Evolutionary conservation across 1,284 basidiomycete genomes (phyloP).

Genomic region (Cryptococcus floricola): DNA sequence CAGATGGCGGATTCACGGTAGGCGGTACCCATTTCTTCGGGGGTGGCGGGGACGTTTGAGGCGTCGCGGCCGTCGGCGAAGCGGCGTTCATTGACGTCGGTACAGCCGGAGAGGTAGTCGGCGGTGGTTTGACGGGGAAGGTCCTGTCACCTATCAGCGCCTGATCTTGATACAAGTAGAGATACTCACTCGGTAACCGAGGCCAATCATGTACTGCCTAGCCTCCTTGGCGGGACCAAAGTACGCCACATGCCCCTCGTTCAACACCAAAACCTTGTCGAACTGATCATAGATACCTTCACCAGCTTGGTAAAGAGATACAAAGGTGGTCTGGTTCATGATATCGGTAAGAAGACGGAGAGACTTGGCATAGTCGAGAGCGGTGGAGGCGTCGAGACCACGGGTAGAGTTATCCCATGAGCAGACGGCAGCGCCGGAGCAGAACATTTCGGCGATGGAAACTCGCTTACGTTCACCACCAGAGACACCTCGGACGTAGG

Average conservation of each 20-base stretch:
- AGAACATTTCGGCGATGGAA: conserved; percentile 59
- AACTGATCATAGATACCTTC: conserved; percentile 64
- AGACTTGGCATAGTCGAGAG: conserved; percentile 58
- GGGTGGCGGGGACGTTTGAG: conserved; percentile 65
- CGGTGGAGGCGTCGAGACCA: conserved; percentile 60
- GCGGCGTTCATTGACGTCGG: conserved; percentile 79
- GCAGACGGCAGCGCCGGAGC: conserved; percentile 47
- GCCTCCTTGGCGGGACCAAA: conserved; percentile 56
- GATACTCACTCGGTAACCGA: conserved; percentile 49
- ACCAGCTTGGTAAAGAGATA: conserved; percentile 59
- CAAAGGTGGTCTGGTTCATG: conserved; percentile 50
- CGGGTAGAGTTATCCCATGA: conserved; percentile 59
- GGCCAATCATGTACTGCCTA: conserved; percentile 53
- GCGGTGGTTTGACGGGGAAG: conserved; percentile 52
- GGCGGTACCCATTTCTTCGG: conserved; percentile 66
- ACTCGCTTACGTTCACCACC: conserved; percentile 62
- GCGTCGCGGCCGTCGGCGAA: conserved; percentile 67
- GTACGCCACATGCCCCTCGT: conserved; percentile 55
- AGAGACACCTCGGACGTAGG: conserved; percentile 58
- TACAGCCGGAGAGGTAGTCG: conserved; percentile 68
- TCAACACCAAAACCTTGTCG: conserved; percentile 62
- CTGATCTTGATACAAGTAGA: not conserved
- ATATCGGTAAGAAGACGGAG: conserved; percentile 57
- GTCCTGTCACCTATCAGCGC: conserved; percentile 21
- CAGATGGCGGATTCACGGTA: conserved; percentile 61